Evolutionary conservation across 208 protist genomes (phyloP).

Genomic region (Trichomonas vaginalis): DNA sequence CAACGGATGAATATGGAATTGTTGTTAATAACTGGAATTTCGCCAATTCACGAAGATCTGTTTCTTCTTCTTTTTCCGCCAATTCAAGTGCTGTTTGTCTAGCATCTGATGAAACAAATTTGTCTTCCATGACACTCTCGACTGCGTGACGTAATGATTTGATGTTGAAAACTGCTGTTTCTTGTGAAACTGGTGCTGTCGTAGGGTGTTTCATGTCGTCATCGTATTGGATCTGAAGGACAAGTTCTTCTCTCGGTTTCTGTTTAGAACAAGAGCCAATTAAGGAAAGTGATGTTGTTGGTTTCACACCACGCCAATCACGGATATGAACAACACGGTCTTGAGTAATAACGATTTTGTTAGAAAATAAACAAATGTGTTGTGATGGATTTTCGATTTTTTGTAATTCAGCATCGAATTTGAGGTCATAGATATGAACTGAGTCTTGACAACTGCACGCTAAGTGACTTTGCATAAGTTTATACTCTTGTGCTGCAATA

Average conservation of each 20-base stretch:
- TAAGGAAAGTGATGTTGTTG: neutral
- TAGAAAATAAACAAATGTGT: neutral
- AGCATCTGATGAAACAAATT: neutral
- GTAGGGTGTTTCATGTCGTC: neutral
- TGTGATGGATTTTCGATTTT: neutral
- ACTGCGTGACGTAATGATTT: neutral
- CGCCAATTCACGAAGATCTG: neutral
- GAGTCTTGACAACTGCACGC: neutral
- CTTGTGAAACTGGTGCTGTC: neutral
- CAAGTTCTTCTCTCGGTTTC: neutral
- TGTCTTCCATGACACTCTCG: neutral
- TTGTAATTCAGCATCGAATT: slow-evolving; percentile 10
- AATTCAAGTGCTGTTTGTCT: neutral
- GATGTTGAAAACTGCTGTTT: neutral
- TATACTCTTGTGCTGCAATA: neutral
- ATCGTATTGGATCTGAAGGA: neutral
- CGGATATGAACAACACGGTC: neutral
- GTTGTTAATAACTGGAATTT: neutral
- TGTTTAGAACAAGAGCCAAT: neutral
- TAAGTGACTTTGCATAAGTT: neutral
- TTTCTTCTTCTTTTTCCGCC: neutral
- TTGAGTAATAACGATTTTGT: neutral
- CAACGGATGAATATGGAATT: neutral
- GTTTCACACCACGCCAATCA: neutral
- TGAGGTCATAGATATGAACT: neutral